These are phyloP conservation scores for Brassica incana DNA, from an alignment of 345 rosid species.

Conservation along the genomic window DNA sequence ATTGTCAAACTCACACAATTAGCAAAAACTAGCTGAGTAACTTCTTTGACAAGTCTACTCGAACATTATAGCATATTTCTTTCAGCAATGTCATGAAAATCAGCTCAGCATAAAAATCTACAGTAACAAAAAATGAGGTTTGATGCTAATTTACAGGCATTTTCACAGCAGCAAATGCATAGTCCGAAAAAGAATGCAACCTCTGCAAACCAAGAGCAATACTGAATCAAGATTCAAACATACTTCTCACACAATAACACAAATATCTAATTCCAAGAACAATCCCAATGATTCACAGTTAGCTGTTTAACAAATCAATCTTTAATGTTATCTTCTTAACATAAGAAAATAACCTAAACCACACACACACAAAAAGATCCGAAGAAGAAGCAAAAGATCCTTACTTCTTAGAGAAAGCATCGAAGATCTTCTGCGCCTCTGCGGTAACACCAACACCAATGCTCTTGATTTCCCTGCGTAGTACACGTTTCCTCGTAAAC, in stretches of 20 bases:
- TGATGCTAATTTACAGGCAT: not conserved
- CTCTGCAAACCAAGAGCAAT: slow-evolving; percentile 6
- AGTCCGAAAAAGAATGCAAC: not conserved
- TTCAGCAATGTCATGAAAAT: not conserved
- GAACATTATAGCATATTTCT: not conserved
- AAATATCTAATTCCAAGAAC: not conserved
- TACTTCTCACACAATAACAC: not conserved
- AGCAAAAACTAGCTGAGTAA: not conserved
- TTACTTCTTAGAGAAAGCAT: slow-evolving; percentile 69
- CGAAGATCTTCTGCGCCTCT: slow-evolving; percentile 75
- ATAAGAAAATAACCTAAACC: slow-evolving; percentile 12
- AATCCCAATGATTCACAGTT: not conserved
- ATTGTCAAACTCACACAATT: not conserved
- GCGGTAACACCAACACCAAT: slow-evolving; percentile 81
- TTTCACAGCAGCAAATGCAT: not conserved
- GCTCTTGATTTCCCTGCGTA: slow-evolving; percentile 68
- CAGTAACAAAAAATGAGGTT: not conserved
- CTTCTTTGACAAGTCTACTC: not conserved
- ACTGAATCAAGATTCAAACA: not conserved
- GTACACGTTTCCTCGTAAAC: slow-evolving; percentile 4
- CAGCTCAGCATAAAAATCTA: not conserved
- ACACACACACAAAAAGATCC: not conserved
- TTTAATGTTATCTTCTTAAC: not conserved
- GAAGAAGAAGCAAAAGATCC: slow-evolving; percentile 7
- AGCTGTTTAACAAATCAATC: not conserved